Conservation (phyloP, 169 alveolate species). For the Hepatocystis sp. region DNA sequence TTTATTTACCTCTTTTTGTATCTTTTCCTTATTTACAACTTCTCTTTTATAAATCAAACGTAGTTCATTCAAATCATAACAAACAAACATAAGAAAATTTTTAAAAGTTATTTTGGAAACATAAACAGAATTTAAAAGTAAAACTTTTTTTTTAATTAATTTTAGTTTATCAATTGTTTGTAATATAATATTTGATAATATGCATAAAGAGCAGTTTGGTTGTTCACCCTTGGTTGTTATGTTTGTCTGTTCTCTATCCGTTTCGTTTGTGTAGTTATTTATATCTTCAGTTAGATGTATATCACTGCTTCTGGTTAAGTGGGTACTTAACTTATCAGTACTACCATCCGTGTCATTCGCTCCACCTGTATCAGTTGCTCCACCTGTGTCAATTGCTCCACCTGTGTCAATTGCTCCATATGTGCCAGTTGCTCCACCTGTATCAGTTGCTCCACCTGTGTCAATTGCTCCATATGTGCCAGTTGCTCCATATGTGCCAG, state of each 20-base stretch:
- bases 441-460: neutral
- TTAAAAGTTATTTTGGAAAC: slow-evolving; percentile 41
- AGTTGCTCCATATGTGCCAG: neutral
- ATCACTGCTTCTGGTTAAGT: too few relatives aligned
- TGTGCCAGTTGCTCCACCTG: neutral
- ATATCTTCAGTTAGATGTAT: neutral
- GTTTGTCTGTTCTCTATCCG: too few relatives aligned
- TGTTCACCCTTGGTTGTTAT: too few relatives aligned
- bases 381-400: neutral
- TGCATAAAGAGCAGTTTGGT: slow-evolving; percentile 1
- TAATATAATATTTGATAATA: slow-evolving; percentile 26
- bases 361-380: neutral
- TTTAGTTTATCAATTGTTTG: slow-evolving; percentile 17
- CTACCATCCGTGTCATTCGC: neutral
- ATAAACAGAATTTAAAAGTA: slow-evolving; percentile 6
- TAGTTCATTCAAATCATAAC: slow-evolving; percentile 48
- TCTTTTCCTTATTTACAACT: slow-evolving; percentile 1
- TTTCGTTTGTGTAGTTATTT: too few relatives aligned
- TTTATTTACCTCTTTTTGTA: neutral
- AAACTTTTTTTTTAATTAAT: slow-evolving; percentile 19
- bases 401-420: neutral
- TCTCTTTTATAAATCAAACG: slow-evolving; percentile 3
- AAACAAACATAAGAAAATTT: slow-evolving; percentile 38
- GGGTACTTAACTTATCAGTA: too few relatives aligned
- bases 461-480: neutral